Evolutionary conservation across 345 rosid genomes (phyloP), one percentile per base, ranked within the genome.

Genomic region (Nephelium lappaceum): DNA sequence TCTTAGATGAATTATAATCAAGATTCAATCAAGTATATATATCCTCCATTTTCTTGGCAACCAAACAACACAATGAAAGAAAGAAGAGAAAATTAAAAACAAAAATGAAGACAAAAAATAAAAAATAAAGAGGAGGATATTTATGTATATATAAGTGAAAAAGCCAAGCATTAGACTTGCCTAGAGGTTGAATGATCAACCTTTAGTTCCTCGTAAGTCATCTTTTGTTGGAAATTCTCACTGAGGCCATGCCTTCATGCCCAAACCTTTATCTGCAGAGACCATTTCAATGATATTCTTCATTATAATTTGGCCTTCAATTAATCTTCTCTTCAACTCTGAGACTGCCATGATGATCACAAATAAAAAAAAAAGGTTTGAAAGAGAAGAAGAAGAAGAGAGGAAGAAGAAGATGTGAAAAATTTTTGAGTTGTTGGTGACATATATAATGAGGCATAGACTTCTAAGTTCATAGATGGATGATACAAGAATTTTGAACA

Each of bases 91-190:
- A 53, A 14, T 6, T 4, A n/a, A 5, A 61, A 3, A 31, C 18
- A 39, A 23, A 18, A 16, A 45, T 18, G 9, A 65, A 69, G 15
- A 23, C 21, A 38, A 51, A 24, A 68, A 61, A n/a, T n/a, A n/a
- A 16, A 41, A 55, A 31, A 31, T 31, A 2, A 31, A 31, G 36
- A 67, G 66, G 72, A 53, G 58, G 58, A 53, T 53, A 53, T 53
- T 3, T 8, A 41, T 41, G 1, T 6, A 10, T 45, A 45, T 45
- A 75, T 31, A 80, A 71, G 68, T 70, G 63, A 72, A 61, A 66
- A 75, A 89, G 93, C 93, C 93, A 89, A 89, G 93, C 81, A 78
- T 71, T 64, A 86, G 93, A 89, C 93, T 89, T 89, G 93, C 93
- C 93, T 85, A 86, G 85, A 86, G 85, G 86, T 74, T 65, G 39